These are phyloP conservation scores for Malus fusca DNA, from an alignment of 306 rosid species.

Conservation along the genomic window DNA sequence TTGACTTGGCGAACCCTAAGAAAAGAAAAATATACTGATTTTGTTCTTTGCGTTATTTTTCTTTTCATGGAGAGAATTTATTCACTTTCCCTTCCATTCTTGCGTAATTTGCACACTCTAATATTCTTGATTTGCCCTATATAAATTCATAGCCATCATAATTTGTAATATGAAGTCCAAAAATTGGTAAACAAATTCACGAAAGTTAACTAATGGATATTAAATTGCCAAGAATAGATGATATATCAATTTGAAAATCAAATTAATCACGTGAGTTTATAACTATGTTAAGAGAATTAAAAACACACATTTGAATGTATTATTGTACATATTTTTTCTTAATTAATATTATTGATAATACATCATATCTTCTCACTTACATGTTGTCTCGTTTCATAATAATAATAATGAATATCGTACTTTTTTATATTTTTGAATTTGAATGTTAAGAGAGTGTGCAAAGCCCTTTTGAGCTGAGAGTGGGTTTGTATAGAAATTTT, in stretches of 20 bases:
- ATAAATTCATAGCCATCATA: background rate
- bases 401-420: no score
- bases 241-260: no score
- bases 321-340: no score
- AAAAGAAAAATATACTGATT: slow-evolving; percentile 13
- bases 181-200: background rate
- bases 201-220: no score
- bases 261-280: background rate
- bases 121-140: background rate
- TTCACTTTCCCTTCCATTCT: background rate
- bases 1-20: slow-evolving; percentile 57
- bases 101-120: slow-evolving; percentile 18
- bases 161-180: background rate
- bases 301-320: no score
- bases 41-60: slow-evolving; percentile 28
- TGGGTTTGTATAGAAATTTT: slow-evolving; percentile 17
- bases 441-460: slow-evolving; percentile 13
- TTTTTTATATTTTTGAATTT: background rate
- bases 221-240: no score
- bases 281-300: background rate
- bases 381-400: no score
- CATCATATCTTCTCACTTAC: no score
- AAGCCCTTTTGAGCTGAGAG: background rate
- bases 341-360: no score
- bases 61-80: background rate